Conservation (phyloP, 1,139 yeast genomes). For the Geotrichum fermentans region DNA sequence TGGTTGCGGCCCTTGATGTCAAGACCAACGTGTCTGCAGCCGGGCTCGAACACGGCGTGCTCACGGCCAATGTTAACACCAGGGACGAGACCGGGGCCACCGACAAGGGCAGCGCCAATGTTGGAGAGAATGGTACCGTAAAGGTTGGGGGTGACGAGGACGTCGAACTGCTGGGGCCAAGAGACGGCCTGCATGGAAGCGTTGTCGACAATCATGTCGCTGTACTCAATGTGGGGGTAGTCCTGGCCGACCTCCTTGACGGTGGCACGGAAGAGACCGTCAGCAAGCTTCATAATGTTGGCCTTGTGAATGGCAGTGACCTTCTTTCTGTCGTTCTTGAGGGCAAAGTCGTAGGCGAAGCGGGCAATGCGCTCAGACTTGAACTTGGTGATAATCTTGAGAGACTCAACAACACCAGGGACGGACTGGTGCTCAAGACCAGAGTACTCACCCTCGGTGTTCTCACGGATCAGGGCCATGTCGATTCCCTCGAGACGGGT, state of each 20-base stretch:
- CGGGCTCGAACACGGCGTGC: slow-evolving; percentile 97
- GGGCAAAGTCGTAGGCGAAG: slow-evolving; percentile 94
- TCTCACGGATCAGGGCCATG: slow-evolving; percentile 93
- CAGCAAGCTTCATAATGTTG: slow-evolving; percentile 97
- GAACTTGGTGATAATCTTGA: slow-evolving; percentile 89
- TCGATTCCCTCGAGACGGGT: slow-evolving; percentile 85
- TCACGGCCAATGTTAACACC: slow-evolving; percentile 98
- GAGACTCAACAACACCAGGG: slow-evolving; percentile 95
- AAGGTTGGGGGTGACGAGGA: slow-evolving; percentile 94
- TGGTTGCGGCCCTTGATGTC: slow-evolving; percentile 91
- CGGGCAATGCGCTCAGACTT: slow-evolving; percentile 96
- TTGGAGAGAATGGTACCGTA: slow-evolving; percentile 96
- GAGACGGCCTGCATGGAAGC: slow-evolving; percentile 99
- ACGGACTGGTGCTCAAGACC: slow-evolving; percentile 97
- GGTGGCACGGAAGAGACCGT: slow-evolving; percentile 94
- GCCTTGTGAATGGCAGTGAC: slow-evolving; percentile 99
- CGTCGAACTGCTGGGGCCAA: slow-evolving; percentile 96
- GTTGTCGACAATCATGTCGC: slow-evolving; percentile 95
- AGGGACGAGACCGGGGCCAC: slow-evolving; percentile 98
- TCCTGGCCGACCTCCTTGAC: slow-evolving; percentile 86
- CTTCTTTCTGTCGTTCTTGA: slow-evolving; percentile 81
- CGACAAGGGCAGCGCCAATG: slow-evolving; percentile 97
- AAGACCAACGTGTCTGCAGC: slow-evolving; percentile 98
- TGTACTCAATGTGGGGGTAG: slow-evolving; percentile 78
- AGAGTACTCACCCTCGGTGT: slow-evolving; percentile 97